Conservation (phyloP, 2,329 filamentous ascomycete genomes). For the Scedosporium aurantiacum region DNA sequence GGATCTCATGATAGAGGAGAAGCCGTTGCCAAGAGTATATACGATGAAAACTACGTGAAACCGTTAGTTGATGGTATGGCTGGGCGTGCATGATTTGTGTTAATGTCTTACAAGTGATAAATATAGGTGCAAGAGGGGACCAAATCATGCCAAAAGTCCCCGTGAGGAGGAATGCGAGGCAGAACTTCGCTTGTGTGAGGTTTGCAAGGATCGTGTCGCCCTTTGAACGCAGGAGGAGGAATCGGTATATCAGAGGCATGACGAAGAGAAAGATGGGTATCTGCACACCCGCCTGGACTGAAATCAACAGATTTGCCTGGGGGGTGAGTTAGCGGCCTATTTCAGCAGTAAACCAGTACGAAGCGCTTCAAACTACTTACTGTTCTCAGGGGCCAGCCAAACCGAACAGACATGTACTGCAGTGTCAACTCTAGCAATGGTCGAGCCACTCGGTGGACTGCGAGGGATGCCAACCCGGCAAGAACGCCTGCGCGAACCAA, state of each 20-base stretch:
- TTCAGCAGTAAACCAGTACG: not conserved
- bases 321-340: not conserved
- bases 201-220: constrained; percentile 5
- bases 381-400: constrained; percentile 8
- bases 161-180: constrained; percentile 1
- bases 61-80: not conserved
- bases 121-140: constrained; percentile 1
- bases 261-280: constrained; percentile 8
- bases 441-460: constrained; percentile 1
- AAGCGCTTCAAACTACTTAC: constrained; percentile 4
- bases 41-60: constrained; percentile 6
- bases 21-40: constrained; percentile 8
- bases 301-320: constrained; percentile 8
- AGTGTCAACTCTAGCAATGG: constrained; percentile 8
- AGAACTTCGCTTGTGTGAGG: constrained; percentile 5
- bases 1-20: constrained; percentile 7
- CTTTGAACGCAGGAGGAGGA: constrained; percentile 2
- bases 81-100: not conserved
- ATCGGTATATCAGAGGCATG: not conserved
- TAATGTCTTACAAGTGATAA: constrained; percentile 4
- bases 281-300: constrained; percentile 9
- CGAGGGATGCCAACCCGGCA: constrained; percentile 4
- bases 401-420: constrained; percentile 10
- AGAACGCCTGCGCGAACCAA: constrained; percentile 2
- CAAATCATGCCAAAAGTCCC: constrained; percentile 8